Evolutionary conservation across 106 monocot genomes (phyloP), one percentile per base, ranked within the genome.

Genomic region (Apostasia ramifera): DNA sequence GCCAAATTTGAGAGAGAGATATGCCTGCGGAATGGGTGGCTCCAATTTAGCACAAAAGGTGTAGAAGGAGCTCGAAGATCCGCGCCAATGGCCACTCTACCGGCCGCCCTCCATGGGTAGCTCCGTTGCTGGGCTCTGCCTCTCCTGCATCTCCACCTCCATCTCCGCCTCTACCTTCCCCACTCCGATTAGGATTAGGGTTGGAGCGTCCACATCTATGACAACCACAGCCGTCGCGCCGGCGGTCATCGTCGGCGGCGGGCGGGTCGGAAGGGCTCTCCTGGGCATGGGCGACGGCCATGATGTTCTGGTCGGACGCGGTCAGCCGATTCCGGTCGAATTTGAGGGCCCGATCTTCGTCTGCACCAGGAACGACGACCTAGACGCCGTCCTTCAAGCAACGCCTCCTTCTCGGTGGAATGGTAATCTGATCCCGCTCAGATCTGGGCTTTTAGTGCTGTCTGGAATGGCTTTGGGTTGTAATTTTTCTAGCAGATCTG

Each of bases 331-430:
- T 3, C 88, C 94, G 37, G 66, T 51, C 8, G 77, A 85, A 1
- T 73, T 84, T 66, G 81, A 85, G 6, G 90, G 94, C 13, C 94
- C 94, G 10, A 90, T 94, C 53, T 54, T 91, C 43, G 94, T 94
- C n/a, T 94, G 94, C 83, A 94, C 94, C 47, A 73, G 94, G 56
- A 94, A 94, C 75, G 94, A 94, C 74, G 94, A 94, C 66, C 90
- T 94, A 43, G 91, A 94, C 45, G 85, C 90, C 12, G 94, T 94
- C 45, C 85, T 94, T n/a, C 72, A 81, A 2, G 62, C 85, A 66
- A 91, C 90, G 2, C 90, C 90, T 4, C 66, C 59, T 0, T 85
- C 90, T 43, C 82, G 90, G 44, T 85, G 90, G 90, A 82, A 65
- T 57, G 94, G 94, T 94, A 87, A 40, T 3, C 13, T 37, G 11